Percentiles rank a stretch among this genome's conserved stretches.
Conservation (phyloP, 345 rosid genomes). For the Syzygium grande region DNA sequence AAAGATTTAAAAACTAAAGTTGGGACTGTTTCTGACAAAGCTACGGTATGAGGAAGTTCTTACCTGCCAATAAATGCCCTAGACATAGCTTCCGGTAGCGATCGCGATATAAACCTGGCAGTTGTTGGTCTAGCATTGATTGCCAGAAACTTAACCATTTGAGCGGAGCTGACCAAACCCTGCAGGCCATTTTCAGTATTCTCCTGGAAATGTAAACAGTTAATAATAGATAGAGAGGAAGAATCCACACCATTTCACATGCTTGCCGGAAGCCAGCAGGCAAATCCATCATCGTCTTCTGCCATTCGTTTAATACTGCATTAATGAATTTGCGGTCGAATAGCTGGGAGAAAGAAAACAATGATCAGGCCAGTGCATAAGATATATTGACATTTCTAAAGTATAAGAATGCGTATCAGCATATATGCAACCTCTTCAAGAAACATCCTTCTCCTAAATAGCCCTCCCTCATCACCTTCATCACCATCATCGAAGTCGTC, state of each 20-base stretch:
- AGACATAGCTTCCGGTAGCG: conserved; percentile 80
- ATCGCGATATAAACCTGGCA: conserved; percentile 69
- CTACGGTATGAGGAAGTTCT: neutral
- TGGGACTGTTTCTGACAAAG: neutral
- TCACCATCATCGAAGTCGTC: conserved; percentile 89
- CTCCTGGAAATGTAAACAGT: neutral
- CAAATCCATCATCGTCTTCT: conserved; percentile 85
- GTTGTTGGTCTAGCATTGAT: conserved; percentile 94
- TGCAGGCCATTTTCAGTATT: conserved; percentile 16
- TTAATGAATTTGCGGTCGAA: conserved; percentile 89
- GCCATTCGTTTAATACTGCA: conserved; percentile 96
- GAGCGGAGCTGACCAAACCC: conserved; percentile 99
- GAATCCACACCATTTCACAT: conserved; percentile 67
- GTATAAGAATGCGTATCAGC: neutral
- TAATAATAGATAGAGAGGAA: neutral
- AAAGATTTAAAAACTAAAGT: neutral
- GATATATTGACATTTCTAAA: neutral
- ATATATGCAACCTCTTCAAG: conserved; percentile 64
- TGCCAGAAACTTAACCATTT: conserved; percentile 83
- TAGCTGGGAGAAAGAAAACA: conserved; percentile 36
- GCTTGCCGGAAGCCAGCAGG: conserved; percentile 99
- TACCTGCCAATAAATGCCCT: conserved; percentile 98
- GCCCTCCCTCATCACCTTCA: conserved; percentile 89
- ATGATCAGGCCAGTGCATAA: neutral
- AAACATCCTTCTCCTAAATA: conserved; percentile 71